Evolutionary conservation across 1,139 yeast species (phyloP).

Genomic region (Blastobotrys aristatus): DNA sequence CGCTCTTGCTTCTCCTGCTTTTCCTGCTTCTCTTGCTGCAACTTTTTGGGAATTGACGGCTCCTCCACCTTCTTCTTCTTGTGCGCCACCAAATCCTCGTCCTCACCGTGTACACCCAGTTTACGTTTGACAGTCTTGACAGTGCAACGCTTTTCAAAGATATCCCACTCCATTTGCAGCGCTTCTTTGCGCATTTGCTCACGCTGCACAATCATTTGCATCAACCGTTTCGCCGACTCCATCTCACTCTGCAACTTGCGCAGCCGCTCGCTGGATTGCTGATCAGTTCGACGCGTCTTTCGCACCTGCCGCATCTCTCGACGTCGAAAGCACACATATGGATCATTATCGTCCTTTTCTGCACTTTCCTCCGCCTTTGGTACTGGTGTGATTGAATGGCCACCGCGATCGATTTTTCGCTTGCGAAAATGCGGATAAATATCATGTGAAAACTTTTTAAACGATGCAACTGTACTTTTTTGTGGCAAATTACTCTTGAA

Average conservation of each 20-base stretch:
- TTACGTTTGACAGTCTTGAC: slow-evolving; percentile 70
- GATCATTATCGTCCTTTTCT: slow-evolving; percentile 90
- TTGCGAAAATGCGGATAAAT: slow-evolving; percentile 79
- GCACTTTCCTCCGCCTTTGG: slow-evolving; percentile 74
- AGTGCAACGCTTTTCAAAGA: slow-evolving; percentile 66
- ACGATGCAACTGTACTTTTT: slow-evolving; percentile 40
- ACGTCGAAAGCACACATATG: slow-evolving; percentile 91
- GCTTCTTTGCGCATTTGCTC: slow-evolving; percentile 59
- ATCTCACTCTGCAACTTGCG: slow-evolving; percentile 71
- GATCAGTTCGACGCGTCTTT: slow-evolving; percentile 92
- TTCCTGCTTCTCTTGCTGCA: slow-evolving; percentile 17
- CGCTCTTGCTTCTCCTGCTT: slow-evolving; percentile 13
- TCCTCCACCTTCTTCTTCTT: slow-evolving; percentile 57
- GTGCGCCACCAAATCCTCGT: slow-evolving; percentile 73
- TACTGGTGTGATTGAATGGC: slow-evolving; percentile 66
- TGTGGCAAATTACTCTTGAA: slow-evolving; percentile 11
- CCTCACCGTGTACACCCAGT: slow-evolving; percentile 76
- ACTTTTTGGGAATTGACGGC: slow-evolving; percentile 16
- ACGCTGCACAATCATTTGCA: slow-evolving; percentile 67
- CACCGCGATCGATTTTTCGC: slow-evolving; percentile 66
- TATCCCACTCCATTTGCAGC: slow-evolving; percentile 53
- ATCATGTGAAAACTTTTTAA: slow-evolving; percentile 59
- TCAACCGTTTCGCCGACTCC: slow-evolving; percentile 67
- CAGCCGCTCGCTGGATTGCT: slow-evolving; percentile 80
- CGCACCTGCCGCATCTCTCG: slow-evolving; percentile 95